Percentiles rank a stretch among this genome's conserved stretches.
Conservation (phyloP, 805 yeast species). For the Hanseniaspora vineae region DNA sequence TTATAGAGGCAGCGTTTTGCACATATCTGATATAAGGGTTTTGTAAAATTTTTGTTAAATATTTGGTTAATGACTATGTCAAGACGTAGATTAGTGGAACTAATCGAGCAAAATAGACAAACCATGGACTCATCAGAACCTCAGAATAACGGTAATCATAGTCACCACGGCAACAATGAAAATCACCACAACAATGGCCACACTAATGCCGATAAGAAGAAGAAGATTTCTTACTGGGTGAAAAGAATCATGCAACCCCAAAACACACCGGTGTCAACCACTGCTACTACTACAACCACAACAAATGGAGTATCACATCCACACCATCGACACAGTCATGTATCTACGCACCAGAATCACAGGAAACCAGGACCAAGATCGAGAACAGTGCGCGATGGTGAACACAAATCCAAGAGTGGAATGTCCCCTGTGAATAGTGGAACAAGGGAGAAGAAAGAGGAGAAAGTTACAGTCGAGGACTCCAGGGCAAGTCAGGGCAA, state of each 20-base stretch:
- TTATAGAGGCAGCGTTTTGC: no score
- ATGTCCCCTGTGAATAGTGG: neutral
- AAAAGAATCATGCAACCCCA: slow-evolving; percentile 20
- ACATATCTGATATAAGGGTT: no score
- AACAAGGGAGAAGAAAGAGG: no score
- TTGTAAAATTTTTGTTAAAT: no score
- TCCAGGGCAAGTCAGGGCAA: no score
- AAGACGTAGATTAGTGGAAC: no score
- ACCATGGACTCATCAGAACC: no score
- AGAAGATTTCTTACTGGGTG: slow-evolving; percentile 22
- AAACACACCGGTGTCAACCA: neutral
- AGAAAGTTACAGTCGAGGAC: no score
- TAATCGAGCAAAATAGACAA: no score
- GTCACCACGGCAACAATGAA: neutral
- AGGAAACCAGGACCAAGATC: neutral
- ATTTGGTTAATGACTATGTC: no score
- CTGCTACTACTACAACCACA: neutral
- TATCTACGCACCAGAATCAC: neutral
- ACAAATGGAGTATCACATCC: neutral
- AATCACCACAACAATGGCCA: neutral
- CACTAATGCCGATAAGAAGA: slow-evolving; percentile 11
- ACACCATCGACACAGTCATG: neutral
- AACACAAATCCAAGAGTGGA: neutral
- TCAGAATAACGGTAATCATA: neutral
- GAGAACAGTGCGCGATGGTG: neutral